A percentile compares a stretch with the other conserved stretches of the same genome.
Conservation (phyloP, 345 rosid species). For the Syzygium oleosum region DNA sequence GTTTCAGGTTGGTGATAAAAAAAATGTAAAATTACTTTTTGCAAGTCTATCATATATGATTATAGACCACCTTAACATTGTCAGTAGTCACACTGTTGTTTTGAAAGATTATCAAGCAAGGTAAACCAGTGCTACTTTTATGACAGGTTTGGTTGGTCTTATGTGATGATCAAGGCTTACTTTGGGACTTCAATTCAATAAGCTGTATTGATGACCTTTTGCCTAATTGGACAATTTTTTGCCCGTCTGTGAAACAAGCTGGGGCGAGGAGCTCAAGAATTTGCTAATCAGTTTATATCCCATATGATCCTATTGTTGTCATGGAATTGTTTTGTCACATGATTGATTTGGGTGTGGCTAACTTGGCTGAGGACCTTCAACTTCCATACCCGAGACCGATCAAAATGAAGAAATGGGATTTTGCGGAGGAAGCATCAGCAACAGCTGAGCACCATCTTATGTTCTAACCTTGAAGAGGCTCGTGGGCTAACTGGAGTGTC, state of each 20-base stretch:
- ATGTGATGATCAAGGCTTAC: fast-evolving
- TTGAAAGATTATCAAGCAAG: neutral
- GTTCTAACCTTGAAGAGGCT: fast-evolving
- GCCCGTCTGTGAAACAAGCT: neutral
- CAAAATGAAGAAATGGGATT: too few species aligned
- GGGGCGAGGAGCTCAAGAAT: neutral
- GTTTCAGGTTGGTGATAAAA: too few species aligned
- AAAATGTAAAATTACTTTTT: too few species aligned
- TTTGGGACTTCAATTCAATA: neutral
- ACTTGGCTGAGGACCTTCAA: neutral
- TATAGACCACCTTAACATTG: neutral
- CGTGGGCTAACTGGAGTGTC: neutral
- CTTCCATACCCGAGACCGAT: too few species aligned
- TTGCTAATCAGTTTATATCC: neutral
- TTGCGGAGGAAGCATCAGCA: too few species aligned
- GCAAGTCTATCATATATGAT: too few species aligned
- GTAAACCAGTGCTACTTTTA: neutral
- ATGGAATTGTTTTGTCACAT: neutral
- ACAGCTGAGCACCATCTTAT: too few species aligned
- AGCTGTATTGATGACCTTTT: too few species aligned
- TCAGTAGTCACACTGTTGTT: neutral
- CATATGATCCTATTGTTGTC: neutral
- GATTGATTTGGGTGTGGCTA: neutral
- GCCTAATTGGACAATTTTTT: neutral
- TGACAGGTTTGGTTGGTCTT: neutral